Percentiles rank a stretch among this genome's conserved stretches.
These are phyloP conservation scores for Ceratocystis smalleyi DNA, from an alignment of 2,329 filamentous ascomycete genomes.

Conservation along the genomic window DNA sequence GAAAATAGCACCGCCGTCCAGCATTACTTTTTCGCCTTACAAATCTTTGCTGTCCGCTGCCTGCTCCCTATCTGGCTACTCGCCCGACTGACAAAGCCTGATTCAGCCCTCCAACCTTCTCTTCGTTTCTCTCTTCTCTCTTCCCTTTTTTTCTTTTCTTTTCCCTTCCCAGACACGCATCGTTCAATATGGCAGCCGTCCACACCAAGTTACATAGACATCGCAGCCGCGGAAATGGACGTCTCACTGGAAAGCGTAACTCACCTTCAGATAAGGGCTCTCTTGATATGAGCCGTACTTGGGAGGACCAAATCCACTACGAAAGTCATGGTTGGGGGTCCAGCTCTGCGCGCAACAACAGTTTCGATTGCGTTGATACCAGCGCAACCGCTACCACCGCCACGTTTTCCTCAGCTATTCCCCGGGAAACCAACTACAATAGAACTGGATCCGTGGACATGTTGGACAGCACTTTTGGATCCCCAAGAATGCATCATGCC, in stretches of 20 bases:
- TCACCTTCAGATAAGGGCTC: conserved; percentile 46
- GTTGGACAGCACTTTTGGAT: conserved; percentile 8
- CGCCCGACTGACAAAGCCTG: not conserved
- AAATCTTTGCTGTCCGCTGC: not conserved
- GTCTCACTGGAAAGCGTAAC: conserved; percentile 39
- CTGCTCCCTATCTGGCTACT: not conserved
- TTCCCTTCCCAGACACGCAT: conserved; percentile 18
- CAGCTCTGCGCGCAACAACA: conserved; percentile 27
- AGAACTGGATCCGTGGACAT: not conserved
- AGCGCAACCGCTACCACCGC: conserved; percentile 22
- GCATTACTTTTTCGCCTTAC: not conserved
- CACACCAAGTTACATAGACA: conserved; percentile 19
- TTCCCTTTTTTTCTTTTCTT: conserved; percentile 3
- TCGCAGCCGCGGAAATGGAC: conserved; percentile 15
- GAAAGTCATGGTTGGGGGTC: conserved; percentile 25
- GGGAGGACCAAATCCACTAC: conserved; percentile 38
- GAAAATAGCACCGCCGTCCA: not conserved
- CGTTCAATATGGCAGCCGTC: conserved; percentile 19
- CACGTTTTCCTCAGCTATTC: conserved; percentile 10
- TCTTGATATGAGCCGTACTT: conserved; percentile 44
- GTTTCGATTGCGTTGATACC: conserved; percentile 30
- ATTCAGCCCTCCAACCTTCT: not conserved
- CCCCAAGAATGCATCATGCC: conserved; percentile 8
- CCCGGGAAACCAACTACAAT: conserved; percentile 12
- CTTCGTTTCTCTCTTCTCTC: conserved; percentile 17